phyloP scores from a whole-genome alignment of 108 stramenopile species.

The Skeletonema grethae region DNA sequence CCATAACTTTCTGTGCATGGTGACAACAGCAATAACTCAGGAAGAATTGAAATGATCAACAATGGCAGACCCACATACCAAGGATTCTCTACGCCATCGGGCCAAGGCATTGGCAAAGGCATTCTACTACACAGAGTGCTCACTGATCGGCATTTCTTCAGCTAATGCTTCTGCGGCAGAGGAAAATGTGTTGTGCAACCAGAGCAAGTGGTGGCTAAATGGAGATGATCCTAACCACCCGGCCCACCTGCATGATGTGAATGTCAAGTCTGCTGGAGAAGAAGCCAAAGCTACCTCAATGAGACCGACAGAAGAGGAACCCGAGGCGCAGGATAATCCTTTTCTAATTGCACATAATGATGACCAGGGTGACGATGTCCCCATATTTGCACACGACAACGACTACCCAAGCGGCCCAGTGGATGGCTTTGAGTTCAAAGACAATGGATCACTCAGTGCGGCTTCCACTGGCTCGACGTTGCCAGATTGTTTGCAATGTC shows the following conservation, averaged over 20 bases:
- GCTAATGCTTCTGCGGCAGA: constrained; percentile 24
- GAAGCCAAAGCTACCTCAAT: neutral
- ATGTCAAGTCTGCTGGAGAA: neutral
- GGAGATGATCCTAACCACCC: constrained; percentile 43
- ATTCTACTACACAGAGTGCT: constrained; percentile 39
- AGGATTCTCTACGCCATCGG: constrained; percentile 1
- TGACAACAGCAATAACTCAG: no score
- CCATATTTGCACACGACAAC: constrained; percentile 39
- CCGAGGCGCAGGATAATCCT: neutral
- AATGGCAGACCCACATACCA: neutral
- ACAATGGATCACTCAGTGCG: neutral
- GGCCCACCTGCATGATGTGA: neutral
- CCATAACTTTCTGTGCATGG: no score
- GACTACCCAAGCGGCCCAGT: constrained; percentile 14
- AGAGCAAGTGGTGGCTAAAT: constrained; percentile 46
- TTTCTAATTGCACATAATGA: neutral
- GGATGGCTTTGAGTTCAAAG: neutral
- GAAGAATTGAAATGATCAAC: neutral
- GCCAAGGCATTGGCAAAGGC: constrained; percentile 27
- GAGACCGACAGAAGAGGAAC: neutral
- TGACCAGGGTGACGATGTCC: constrained; percentile 14
- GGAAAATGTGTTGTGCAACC: constrained; percentile 21
- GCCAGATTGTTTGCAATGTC: neutral
- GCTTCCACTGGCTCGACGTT: neutral
- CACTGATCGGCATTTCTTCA: constrained; percentile 15